Base-by-base conservation (phyloP, 495 filamentous ascomycete genomes). In the Rusavskia elegans region DNA sequence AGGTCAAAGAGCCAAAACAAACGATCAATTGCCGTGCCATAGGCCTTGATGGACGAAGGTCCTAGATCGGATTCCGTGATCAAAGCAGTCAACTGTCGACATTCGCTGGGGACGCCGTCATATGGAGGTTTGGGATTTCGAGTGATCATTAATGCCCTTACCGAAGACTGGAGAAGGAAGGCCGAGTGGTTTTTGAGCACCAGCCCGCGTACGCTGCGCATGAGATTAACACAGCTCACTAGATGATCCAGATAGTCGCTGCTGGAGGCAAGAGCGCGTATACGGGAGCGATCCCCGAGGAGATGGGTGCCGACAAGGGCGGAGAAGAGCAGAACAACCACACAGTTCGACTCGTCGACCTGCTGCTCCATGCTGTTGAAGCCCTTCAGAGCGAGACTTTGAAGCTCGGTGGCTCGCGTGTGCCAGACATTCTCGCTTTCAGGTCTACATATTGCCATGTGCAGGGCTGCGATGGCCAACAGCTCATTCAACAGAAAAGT, bases 241-340 rank as follows among this genome's bases (percentile, higher is more conserved):
- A 73, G 67, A 0, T 64, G 59, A 25, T 68, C 66, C 1, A 78
- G 59, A 20, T 71, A 68, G 0, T 44, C 40, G 0, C 55, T 51
- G 0, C 55, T 49, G 20, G 72, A 71, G 45, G 68, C 60, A 0
- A 60, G 37, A 3, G 60, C 63, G n/a, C 36, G 23, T 6, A 59
- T 54, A 30, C 59, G 51, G 0, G 58, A 53, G 13, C 61, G 60
- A 42, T 78, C 71, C 60, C 63, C 73, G 32, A 80, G 68, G 27
- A 67, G 59, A 37, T 76, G 71, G 10, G 73, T 49, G 0, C 71
- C 74, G 0, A 77, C 45, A 11, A 69, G 10, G 1, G 62, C 59
- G 1, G 74, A 71, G 52, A 78, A 80, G n/a, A 79, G 45, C 44
- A 77, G 71, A 3, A 65, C 50, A 0, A 70, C 61, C 7, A 72